Conservation (phyloP, 495 filamentous ascomycete genomes). For the Hamigera avellanea region DNA sequence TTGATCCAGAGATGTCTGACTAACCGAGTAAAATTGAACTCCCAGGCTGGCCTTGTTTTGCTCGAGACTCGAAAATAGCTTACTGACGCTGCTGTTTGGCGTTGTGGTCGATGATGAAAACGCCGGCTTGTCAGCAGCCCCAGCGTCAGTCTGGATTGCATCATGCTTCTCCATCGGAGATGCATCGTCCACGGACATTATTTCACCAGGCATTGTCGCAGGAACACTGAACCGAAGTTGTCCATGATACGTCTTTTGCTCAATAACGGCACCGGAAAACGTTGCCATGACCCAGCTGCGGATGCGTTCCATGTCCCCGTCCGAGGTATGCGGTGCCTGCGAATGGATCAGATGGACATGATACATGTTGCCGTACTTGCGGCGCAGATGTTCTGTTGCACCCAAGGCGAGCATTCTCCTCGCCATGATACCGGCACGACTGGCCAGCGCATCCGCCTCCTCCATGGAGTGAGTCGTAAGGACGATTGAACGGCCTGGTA, state of each 20-base stretch:
- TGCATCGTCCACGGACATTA: too few relatives aligned
- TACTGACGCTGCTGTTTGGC: constrained; percentile 32
- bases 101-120: not conserved
- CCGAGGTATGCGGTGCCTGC: constrained; percentile 55
- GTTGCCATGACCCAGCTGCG: constrained; percentile 45
- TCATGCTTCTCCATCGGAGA: too few relatives aligned
- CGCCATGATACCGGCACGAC: constrained; percentile 31
- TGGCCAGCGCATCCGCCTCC: constrained; percentile 33
- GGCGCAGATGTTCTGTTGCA: constrained; percentile 22
- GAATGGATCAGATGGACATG: constrained; percentile 52
- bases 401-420: constrained; percentile 31
- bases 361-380: constrained; percentile 27
- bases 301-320: constrained; percentile 52
- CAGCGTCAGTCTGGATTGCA: too few relatives aligned
- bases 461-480: constrained; percentile 37
- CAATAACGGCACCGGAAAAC: constrained; percentile 49
- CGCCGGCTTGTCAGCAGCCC: not conserved
- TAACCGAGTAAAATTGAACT: constrained; percentile 69
- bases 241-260: constrained; percentile 68
- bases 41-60: constrained; percentile 51
- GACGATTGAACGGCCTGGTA: constrained; percentile 24
- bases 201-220: constrained; percentile 11
- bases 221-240: constrained; percentile 72
- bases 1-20: constrained; percentile 74
- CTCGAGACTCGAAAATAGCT: constrained; percentile 61